Evolutionary conservation across 805 yeast species (phyloP).

Genomic region (Sungouiella thailandica): DNA sequence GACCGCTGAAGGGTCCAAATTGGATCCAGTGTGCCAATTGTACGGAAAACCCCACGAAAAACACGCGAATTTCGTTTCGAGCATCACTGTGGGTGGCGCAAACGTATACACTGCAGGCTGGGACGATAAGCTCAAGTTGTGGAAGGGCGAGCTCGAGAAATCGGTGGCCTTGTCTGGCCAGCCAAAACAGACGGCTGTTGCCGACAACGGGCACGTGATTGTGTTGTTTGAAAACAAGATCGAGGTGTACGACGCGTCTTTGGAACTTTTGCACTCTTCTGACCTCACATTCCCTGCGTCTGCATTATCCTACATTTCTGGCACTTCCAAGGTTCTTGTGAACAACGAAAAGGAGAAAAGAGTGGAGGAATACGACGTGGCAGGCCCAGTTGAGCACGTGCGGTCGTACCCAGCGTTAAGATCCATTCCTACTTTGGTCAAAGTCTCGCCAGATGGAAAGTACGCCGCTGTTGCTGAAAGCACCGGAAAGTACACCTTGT

Average conservation of each 20-base stretch:
- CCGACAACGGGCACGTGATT: constrained; percentile 22
- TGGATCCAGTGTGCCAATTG: constrained; percentile 28
- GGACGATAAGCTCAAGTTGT: constrained; percentile 70
- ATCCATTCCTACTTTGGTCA: constrained; percentile 56
- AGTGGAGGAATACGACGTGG: constrained; percentile 27
- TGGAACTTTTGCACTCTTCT: constrained; percentile 11
- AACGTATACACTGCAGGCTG: constrained; percentile 62
- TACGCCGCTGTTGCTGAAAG: constrained; percentile 81
- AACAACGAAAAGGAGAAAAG: constrained; percentile 27
- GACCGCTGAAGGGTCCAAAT: constrained; percentile 28
- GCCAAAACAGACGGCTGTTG: constrained; percentile 30
- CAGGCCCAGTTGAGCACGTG: constrained; percentile 44
- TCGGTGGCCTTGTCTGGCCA: constrained; percentile 21
- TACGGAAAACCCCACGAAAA: constrained; percentile 28
- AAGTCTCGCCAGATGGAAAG: constrained; percentile 66
- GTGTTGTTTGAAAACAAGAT: constrained; percentile 27
- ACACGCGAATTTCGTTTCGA: constrained; percentile 67
- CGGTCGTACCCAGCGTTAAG: constrained; percentile 40
- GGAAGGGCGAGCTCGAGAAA: constrained; percentile 19
- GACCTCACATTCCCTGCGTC: constrained; percentile 22
- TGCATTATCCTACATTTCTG: constrained; percentile 20
- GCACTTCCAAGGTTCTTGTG: constrained; percentile 19
- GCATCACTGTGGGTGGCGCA: constrained; percentile 30
- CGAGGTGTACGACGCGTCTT: constrained; percentile 16
- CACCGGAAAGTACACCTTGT: constrained; percentile 81